Base-by-base conservation (phyloP, 129 eudicot genomes). In the Lonicera japonica region DNA sequence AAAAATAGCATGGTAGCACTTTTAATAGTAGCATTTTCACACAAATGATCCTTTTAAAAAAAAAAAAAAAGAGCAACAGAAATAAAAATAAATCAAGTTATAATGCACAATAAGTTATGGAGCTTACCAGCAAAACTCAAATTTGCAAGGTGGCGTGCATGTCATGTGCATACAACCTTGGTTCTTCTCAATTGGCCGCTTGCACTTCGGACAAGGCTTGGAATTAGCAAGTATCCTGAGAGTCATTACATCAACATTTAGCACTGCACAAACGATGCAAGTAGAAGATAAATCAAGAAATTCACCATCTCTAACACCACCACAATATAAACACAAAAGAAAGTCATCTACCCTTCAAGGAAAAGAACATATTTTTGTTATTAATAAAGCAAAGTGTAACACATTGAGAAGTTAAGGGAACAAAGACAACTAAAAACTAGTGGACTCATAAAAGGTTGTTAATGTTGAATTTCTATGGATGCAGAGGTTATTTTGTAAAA, bases 101-200 rank as follows among this genome's bases (percentile, higher is more conserved):
- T n/a, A n/a, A 6, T 29, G 36, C 36, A 29, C 2, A 29, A 29
- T 29, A 29, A 29, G 36, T 29, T 29, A 29, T 29, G 36, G 36
- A 25, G 52, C 86, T 74, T 82, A 89, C 97, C 97, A 89, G 80
- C 97, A 89, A 72, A 89, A 89, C 54, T 89, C 97, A 51, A 77
- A 80, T 67, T 89, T 89, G 82, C 97, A 89, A 5, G 97, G 97
- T 8, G 97, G 95, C 6, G 86, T 83, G 75, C 97, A 89, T 14
- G 97, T 85, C 86, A 89, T 89, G 82, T 92, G 96, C 96, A 85
- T 92, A 75, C 99, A 92, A 43, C 99, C 99, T 81, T 92, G 96
- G 63, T 92, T 85, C 77, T 92, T 92, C 82, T 92, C 99, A 70
- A 88, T 92, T 47, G 99, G 99, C 20, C 99, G 83, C 76, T 92